Conservation (phyloP, 1,139 yeast species). For the Diutina neorugosa region DNA sequence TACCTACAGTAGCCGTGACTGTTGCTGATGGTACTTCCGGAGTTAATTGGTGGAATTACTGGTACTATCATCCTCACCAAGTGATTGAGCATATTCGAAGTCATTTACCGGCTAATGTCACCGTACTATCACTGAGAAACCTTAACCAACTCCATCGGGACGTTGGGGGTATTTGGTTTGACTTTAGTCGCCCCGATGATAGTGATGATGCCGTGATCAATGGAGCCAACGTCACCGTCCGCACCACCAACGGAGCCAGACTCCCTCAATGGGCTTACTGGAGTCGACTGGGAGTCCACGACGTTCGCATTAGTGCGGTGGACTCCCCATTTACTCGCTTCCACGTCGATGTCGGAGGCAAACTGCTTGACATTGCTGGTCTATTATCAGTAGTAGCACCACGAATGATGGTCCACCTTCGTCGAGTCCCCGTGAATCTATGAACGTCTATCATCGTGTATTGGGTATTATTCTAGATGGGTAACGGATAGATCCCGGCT, state of each 20-base stretch:
- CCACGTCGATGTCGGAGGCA: not conserved
- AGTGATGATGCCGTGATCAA: not conserved
- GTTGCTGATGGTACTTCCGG: not conserved
- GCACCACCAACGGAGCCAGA: not conserved
- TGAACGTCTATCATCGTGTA: not conserved
- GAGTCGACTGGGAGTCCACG: not conserved
- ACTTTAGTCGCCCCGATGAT: not conserved
- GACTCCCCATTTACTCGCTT: not conserved
- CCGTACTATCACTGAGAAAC: not conserved
- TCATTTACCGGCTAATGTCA: not conserved
- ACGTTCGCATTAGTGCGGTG: not conserved
- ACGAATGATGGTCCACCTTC: not conserved
- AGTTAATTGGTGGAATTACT: not conserved
- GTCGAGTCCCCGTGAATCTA: not conserved
- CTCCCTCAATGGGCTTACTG: not conserved
- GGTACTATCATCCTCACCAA: not conserved
- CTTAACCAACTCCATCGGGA: not conserved
- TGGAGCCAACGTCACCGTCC: not conserved
- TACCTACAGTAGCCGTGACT: not conserved
- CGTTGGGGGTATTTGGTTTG: not conserved
- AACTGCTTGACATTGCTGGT: not conserved
- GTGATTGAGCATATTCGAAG: not conserved
- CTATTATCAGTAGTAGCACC: not conserved
- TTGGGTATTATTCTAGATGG: constrained; percentile 15
- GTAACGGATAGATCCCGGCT: constrained; percentile 35